These are phyloP conservation scores for Coemansia sp. DNA, from an alignment of 192 early-diverging fungal species.

Conservation along the genomic window DNA sequence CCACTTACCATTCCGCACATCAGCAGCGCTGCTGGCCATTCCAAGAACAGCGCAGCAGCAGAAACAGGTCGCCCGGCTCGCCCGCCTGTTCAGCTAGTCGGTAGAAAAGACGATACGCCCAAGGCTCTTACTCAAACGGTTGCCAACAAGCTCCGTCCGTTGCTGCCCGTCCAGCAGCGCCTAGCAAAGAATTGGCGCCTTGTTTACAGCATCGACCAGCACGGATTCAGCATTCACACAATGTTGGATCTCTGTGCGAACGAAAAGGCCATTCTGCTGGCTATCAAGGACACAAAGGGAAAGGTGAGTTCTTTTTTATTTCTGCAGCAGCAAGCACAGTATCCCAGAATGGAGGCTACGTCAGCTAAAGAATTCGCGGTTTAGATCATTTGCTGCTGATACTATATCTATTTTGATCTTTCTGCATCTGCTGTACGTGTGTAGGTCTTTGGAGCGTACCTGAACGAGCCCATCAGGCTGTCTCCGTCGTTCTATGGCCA, in stretches of 20 bases:
- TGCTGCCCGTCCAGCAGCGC: conserved; percentile 75
- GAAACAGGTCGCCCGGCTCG: conserved; percentile 1
- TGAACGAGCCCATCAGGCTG: conserved; percentile 66
- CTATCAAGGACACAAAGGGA: conserved; percentile 64
- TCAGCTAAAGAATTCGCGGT: too few species aligned
- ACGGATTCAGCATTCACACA: conserved; percentile 87
- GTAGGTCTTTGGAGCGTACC: conserved; percentile 79
- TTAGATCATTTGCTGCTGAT: too few species aligned
- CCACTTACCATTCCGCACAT: conserved; percentile 17
- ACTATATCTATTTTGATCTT: too few species aligned
- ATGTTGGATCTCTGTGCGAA: conserved; percentile 66
- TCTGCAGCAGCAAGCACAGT: too few species aligned
- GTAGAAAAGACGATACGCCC: conserved; percentile 32
- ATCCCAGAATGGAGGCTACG: too few species aligned
- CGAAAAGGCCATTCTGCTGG: conserved; percentile 69
- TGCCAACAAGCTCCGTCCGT: conserved; percentile 59
- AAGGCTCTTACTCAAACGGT: conserved; percentile 40
- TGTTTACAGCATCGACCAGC: conserved; percentile 89
- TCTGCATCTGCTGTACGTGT: not conserved
- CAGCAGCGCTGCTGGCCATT: not conserved
- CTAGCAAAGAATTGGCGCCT: conserved; percentile 77
- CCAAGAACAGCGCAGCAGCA: not conserved
- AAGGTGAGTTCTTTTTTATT: conserved; percentile 23
- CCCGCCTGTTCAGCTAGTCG: conserved; percentile 31
- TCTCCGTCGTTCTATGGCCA: conserved; percentile 74